Base-by-base conservation (phyloP, 805 yeast genomes). In the Sungouiozyma ichnusensis region DNA sequence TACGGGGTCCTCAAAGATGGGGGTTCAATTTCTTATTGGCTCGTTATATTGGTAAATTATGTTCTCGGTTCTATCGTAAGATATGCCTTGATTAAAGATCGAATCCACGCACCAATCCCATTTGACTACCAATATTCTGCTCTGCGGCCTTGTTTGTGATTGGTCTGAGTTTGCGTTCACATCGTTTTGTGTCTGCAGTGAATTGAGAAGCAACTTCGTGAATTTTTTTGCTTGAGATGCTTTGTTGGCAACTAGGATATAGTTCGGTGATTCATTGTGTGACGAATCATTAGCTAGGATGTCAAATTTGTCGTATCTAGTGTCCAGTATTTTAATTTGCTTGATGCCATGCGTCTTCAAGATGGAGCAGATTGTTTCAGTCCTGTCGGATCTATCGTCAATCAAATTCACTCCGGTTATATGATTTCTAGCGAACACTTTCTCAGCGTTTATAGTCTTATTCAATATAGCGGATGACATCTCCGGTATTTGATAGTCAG, bases 61-160 rank as follows among this genome's bases (percentile, higher is more conserved):
- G 2, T 27, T 8, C 15, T 29, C 15, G n/a, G 13, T 15, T 4
- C 33, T 20, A 11, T 14, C 33, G 34, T 31, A 41, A 34, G 36
- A 27, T 2, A 49, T 52, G 6, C 53, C 48, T 16, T 59, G 48
- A 4, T 40, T 47, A 37, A 60, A 55, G 16, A 62, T 53, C 34
- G 51, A 46, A 17, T 55, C 44, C 9, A 60, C 60, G 34, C 59
- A 53, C 63, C 63, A 60, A 34, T 62, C 51, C 66, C 66, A 62
- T 35, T 58, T 60, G 3, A 60, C 59, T 4, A 57, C 52, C 32
- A 54, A 33, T 1, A 49, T 50, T 5, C 38, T 27, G 6, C 42
- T 39, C 32, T 38, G 40, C 11, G 32, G 17, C 16, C 44, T 24
- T 14, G 20, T 11, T 9, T 19, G 33, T 20, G 19, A n/a, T 9